Conservation (phyloP, 192 early-diverging fungal genomes). For the Allomyces macrogynus region DNA sequence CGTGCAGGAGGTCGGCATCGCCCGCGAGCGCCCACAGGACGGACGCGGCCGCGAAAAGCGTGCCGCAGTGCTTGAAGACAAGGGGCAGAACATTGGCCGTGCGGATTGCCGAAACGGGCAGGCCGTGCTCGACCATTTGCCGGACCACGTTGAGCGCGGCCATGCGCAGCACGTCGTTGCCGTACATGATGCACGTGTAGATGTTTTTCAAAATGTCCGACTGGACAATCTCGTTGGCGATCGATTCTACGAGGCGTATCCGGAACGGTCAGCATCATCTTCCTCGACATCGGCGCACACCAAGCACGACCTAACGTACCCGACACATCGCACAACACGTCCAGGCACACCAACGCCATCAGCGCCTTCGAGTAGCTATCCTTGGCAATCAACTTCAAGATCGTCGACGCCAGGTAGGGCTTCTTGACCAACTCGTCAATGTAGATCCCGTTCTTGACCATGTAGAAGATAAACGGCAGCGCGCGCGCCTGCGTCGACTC, state of each 20-base stretch:
- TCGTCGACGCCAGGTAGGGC: neutral
- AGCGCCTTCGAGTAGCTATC: neutral
- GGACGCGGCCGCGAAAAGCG: too few species aligned
- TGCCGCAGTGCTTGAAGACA: too few species aligned
- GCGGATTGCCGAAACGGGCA: too few species aligned
- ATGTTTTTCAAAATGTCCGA: neutral
- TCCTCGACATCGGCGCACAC: too few species aligned
- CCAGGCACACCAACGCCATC: neutral
- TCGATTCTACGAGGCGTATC: too few species aligned
- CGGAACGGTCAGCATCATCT: too few species aligned
- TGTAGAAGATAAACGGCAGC: neutral
- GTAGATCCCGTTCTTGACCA: neutral
- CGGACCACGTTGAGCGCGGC: neutral
- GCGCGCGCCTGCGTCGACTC: neutral
- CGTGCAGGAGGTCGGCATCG: too few species aligned
- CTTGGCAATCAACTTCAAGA: neutral
- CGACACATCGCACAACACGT: neutral
- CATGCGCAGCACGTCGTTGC: neutral
- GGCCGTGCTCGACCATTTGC: neutral
- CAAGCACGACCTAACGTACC: neutral
- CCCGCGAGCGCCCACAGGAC: too few species aligned
- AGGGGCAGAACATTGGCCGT: too few species aligned
- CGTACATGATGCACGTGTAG: neutral
- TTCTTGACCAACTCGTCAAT: neutral
- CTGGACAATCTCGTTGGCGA: neutral